phyloP scores from a whole-genome alignment of 352 stramenopile species.

The Achlya hypogyna region DNA sequence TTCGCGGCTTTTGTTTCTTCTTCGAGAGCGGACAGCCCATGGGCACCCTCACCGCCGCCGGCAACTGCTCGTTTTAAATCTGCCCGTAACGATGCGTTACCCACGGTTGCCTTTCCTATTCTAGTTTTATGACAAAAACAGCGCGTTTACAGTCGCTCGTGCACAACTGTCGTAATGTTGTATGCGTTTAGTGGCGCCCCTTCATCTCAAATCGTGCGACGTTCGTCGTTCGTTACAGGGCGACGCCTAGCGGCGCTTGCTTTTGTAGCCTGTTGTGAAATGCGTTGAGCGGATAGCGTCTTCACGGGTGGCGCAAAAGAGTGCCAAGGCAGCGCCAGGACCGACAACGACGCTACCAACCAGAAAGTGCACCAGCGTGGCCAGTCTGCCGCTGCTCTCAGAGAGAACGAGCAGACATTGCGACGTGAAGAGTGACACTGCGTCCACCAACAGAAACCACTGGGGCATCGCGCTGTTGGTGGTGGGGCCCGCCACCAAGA shows the following conservation, averaged over 20 bases:
- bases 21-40: not conserved
- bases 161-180: no score
- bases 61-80: not conserved
- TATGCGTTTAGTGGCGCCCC: no score
- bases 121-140: no score
- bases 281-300: not conserved
- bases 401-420: not conserved
- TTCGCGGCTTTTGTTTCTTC: not conserved
- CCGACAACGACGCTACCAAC: not conserved
- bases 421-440: not conserved
- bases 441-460: constrained; percentile 2
- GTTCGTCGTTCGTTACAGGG: not conserved
- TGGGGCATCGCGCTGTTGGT: not conserved
- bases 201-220: not conserved
- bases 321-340: not conserved
- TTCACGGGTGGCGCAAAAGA: constrained; percentile 5
- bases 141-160: no score
- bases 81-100: not conserved
- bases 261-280: not conserved
- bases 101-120: not conserved
- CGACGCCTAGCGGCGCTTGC: not conserved
- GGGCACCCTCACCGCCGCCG: not conserved
- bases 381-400: not conserved
- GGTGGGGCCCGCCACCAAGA: not conserved
- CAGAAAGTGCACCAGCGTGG: not conserved